A percentile compares a stretch with the other conserved stretches of the same genome.
phyloP scores from a whole-genome alignment of 2,329 filamentous ascomycete species.

The Fusarium concolor region DNA sequence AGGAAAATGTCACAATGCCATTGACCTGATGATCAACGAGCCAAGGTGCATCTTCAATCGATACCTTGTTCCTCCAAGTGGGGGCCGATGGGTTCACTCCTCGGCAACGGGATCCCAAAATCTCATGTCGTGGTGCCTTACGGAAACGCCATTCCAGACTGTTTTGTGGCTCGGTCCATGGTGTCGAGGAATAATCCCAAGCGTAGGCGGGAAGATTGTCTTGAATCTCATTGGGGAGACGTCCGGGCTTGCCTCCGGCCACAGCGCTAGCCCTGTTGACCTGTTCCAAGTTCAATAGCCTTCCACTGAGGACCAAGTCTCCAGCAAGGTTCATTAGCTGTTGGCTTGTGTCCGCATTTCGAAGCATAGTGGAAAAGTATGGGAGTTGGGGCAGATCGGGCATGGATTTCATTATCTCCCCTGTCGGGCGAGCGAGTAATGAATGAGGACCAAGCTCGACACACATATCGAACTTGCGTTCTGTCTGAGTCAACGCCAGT shows the following conservation, averaged over 20 bases:
- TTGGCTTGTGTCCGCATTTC: constrained; percentile 38
- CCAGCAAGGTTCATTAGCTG: constrained; percentile 38
- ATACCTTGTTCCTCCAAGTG: constrained; percentile 44
- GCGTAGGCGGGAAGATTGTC: constrained; percentile 40
- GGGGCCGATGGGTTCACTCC: constrained; percentile 43
- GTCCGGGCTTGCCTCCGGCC: constrained; percentile 17
- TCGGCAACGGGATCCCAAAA: constrained; percentile 40
- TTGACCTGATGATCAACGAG: constrained; percentile 44
- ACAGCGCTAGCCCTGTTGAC: constrained; percentile 28
- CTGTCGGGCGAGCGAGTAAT: constrained; percentile 38
- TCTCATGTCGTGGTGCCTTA: constrained; percentile 40
- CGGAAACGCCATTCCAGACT: constrained; percentile 43
- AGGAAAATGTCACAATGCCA: constrained; percentile 40
- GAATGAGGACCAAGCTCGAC: constrained; percentile 40
- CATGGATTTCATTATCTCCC: constrained; percentile 37
- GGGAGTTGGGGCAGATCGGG: constrained; percentile 26
- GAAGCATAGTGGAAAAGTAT: constrained; percentile 39
- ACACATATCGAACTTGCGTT: constrained; percentile 34
- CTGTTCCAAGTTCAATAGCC: constrained; percentile 29
- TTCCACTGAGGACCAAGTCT: constrained; percentile 39
- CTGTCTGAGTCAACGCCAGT: constrained; percentile 29
- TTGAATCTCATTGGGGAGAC: constrained; percentile 39
- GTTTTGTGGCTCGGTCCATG: constrained; percentile 40
- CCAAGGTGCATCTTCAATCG: constrained; percentile 42
- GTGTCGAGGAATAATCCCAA: constrained; percentile 42